phyloP scores from a whole-genome alignment of 2,329 filamentous ascomycete genomes.

The Hymenoscyphus occultus region DNA sequence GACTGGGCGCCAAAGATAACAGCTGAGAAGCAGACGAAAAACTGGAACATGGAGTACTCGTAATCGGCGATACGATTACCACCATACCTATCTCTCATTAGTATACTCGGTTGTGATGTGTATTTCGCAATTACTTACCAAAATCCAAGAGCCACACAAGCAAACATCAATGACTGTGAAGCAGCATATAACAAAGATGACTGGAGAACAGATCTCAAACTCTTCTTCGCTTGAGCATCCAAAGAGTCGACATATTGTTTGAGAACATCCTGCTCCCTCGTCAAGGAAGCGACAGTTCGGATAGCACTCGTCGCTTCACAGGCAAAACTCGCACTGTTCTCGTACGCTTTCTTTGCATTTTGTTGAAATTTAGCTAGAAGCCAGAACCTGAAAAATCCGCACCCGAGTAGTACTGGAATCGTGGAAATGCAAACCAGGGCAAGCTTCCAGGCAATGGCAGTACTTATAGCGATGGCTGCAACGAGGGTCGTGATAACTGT shows the following conservation, averaged over 20 bases:
- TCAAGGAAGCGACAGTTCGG: constrained; percentile 81
- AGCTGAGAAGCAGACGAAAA: constrained; percentile 86
- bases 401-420: constrained; percentile 72
- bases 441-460: constrained; percentile 84
- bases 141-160: constrained; percentile 83
- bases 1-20: constrained; percentile 92
- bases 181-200: constrained; percentile 78
- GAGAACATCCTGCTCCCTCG: constrained; percentile 79
- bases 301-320: constrained; percentile 94
- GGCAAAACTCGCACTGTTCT: constrained; percentile 78
- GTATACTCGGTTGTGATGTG: background rate
- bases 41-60: constrained; percentile 78
- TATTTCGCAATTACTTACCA: constrained; percentile 47
- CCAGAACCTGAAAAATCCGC: constrained; percentile 86
- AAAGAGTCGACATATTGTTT: constrained; percentile 66
- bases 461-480: constrained; percentile 64
- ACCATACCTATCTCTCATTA: constrained; percentile 53
- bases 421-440: constrained; percentile 77
- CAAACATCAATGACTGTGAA: constrained; percentile 79
- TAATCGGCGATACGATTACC: constrained; percentile 67
- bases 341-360: constrained; percentile 76
- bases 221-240: constrained; percentile 62
- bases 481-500: constrained; percentile 78
- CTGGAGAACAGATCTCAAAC: constrained; percentile 70
- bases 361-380: constrained; percentile 76